These are phyloP conservation scores for Fragaria vesca DNA, from an alignment of 306 rosid genomes.

Conservation along the genomic window DNA sequence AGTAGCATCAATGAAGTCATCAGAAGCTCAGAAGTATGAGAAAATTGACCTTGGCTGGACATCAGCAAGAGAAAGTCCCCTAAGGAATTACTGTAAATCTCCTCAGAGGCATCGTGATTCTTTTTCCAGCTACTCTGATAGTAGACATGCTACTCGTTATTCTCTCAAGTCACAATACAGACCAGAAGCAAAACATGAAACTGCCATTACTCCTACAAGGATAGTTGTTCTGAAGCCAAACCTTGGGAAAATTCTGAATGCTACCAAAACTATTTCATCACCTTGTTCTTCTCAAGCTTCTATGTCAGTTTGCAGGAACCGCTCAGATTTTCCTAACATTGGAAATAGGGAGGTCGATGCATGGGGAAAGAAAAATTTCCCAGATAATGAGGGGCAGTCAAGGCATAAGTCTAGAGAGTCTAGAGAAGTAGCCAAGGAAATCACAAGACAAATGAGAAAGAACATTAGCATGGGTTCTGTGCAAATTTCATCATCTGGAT, in stretches of 20 bases:
- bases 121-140: constrained; percentile 41
- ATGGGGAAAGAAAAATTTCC: constrained; percentile 33
- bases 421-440: constrained; percentile 73
- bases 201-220: constrained; percentile 57
- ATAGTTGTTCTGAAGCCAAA: constrained; percentile 94
- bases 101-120: constrained; percentile 47
- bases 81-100: constrained; percentile 38
- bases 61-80: constrained; percentile 43
- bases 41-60: constrained; percentile 39
- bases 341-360: constrained; percentile 46
- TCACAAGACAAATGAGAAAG: constrained; percentile 71
- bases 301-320: constrained; percentile 46
- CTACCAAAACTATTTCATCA: constrained; percentile 38
- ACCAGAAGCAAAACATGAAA: constrained; percentile 38
- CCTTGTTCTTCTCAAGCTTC: constrained; percentile 62
- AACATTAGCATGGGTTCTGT: constrained; percentile 37
- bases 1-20: constrained; percentile 33
- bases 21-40: constrained; percentile 44
- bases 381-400: constrained; percentile 36
- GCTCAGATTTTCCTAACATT: constrained; percentile 37
- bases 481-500: constrained; percentile 46
- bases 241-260: constrained; percentile 59
- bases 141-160: constrained; percentile 36
- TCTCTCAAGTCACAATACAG: constrained; percentile 47
- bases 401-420: constrained; percentile 68